Conservation (phyloP, 441 rosid genomes). For the Corymbia citriodora region DNA sequence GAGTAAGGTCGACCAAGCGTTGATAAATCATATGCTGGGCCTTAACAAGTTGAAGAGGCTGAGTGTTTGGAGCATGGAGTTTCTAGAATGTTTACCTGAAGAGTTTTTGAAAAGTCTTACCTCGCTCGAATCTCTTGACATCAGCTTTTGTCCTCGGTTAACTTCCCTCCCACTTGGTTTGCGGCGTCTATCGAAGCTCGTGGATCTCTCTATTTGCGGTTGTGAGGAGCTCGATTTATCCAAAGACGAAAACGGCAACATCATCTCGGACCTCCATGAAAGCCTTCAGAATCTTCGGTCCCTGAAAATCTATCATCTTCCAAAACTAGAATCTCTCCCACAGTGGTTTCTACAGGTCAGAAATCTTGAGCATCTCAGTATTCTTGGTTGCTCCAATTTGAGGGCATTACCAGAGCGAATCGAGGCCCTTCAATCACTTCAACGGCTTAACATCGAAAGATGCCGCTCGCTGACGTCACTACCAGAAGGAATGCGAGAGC, state of each 20-base stretch:
- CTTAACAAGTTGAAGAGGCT: not conserved
- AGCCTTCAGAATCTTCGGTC: not conserved
- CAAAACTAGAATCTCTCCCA: not conserved
- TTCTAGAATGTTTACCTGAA: not conserved
- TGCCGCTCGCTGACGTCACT: no score
- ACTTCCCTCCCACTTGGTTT: not conserved
- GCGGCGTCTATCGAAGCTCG: not conserved
- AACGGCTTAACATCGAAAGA: accelerated
- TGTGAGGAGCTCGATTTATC: not conserved
- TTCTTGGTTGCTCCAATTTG: no score
- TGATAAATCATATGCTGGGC: not conserved
- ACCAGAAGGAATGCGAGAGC: not conserved
- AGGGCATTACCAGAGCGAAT: no score
- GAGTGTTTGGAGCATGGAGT: no score
- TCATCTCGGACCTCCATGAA: not conserved
- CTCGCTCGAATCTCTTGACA: accelerated
- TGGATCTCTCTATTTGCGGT: accelerated
- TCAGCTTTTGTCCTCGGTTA: accelerated
- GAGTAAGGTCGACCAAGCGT: accelerated
- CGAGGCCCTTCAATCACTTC: no score
- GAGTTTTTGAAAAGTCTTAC: not conserved
- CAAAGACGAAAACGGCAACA: not conserved
- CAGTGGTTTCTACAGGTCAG: accelerated
- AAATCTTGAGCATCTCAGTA: not conserved
- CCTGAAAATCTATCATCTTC: accelerated